These are phyloP conservation scores for Aspergillus caelatus DNA, from an alignment of 2,329 filamentous ascomycete species.

Conservation along the genomic window DNA sequence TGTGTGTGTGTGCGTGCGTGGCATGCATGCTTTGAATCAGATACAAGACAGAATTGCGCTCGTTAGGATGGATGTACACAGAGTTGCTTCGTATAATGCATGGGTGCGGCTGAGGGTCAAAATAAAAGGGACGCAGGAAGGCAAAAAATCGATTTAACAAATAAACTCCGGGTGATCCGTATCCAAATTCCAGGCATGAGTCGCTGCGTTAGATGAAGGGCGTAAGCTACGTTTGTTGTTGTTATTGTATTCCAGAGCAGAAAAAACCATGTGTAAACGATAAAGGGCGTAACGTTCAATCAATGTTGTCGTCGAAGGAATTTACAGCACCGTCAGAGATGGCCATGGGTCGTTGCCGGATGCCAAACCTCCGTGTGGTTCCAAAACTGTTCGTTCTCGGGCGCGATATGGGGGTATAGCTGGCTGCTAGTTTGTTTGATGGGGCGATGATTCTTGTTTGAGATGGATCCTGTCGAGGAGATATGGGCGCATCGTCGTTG, in stretches of 20 bases:
- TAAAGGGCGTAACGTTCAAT: slow-evolving; percentile 24
- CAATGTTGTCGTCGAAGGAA: slow-evolving; percentile 34
- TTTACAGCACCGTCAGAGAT: slow-evolving; percentile 29
- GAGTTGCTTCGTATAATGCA: slow-evolving; percentile 1
- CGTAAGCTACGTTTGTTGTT: slow-evolving; percentile 14
- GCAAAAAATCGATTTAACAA: slow-evolving; percentile 1
- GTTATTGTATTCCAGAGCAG: slow-evolving; percentile 12
- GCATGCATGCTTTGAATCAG: slow-evolving; percentile 4
- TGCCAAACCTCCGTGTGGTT: slow-evolving; percentile 34
- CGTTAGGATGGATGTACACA: slow-evolving; percentile 13
- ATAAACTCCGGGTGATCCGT: slow-evolving; percentile 26
- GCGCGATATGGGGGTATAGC: slow-evolving; percentile 43
- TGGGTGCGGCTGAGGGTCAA: neutral
- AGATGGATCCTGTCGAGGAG: slow-evolving; percentile 25
- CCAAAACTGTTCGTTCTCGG: slow-evolving; percentile 42
- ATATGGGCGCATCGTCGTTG: slow-evolving; percentile 23
- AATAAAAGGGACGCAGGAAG: slow-evolving; percentile 2
- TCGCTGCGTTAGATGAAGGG: slow-evolving; percentile 28
- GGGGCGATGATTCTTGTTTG: slow-evolving; percentile 38
- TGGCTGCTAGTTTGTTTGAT: slow-evolving; percentile 39
- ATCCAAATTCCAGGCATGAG: slow-evolving; percentile 23
- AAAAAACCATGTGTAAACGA: slow-evolving; percentile 1
- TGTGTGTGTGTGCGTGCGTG: neutral
- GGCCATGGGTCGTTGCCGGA: slow-evolving; percentile 33
- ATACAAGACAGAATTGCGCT: slow-evolving; percentile 7